These are phyloP conservation scores for Yarrowia galli DNA, from an alignment of 1,139 yeast genomes.

Conservation along the genomic window DNA sequence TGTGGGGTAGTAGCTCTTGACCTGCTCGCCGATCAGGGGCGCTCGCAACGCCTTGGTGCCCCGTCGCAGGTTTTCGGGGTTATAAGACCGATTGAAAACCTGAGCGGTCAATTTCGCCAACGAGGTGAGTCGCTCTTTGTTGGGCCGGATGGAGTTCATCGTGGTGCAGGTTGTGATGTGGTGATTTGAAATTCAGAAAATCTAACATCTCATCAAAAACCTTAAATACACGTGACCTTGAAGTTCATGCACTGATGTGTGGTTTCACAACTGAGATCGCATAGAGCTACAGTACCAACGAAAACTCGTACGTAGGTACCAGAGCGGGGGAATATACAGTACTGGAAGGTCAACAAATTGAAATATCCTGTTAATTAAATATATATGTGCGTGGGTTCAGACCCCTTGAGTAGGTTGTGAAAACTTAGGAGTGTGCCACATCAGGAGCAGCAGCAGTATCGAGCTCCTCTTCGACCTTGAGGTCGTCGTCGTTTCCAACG, in stretches of 20 bases:
- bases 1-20: constrained; percentile 70
- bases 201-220: not conserved
- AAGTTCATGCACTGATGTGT: not conserved
- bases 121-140: constrained; percentile 59
- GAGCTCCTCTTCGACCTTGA: not conserved
- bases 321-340: too few species aligned
- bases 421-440: not conserved
- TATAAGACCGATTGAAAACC: constrained; percentile 68
- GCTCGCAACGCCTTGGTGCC: constrained; percentile 78
- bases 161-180: constrained; percentile 4
- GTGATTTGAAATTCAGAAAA: constrained; percentile 10
- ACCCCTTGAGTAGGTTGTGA: not conserved
- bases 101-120: constrained; percentile 64
- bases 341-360: not conserved
- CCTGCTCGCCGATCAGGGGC: constrained; percentile 76
- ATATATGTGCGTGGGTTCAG: not conserved
- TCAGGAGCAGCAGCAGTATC: constrained; percentile 7
- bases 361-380: constrained; percentile 34
- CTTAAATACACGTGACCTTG: constrained; percentile 8
- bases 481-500: constrained; percentile 19
- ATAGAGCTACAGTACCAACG: not conserved
- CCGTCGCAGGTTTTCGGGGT: constrained; percentile 73
- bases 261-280: not conserved
- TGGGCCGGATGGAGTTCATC: constrained; percentile 26
- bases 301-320: too few species aligned